Conservation (phyloP, 495 filamentous ascomycete genomes). For the Aspergillus steynii region DNA sequence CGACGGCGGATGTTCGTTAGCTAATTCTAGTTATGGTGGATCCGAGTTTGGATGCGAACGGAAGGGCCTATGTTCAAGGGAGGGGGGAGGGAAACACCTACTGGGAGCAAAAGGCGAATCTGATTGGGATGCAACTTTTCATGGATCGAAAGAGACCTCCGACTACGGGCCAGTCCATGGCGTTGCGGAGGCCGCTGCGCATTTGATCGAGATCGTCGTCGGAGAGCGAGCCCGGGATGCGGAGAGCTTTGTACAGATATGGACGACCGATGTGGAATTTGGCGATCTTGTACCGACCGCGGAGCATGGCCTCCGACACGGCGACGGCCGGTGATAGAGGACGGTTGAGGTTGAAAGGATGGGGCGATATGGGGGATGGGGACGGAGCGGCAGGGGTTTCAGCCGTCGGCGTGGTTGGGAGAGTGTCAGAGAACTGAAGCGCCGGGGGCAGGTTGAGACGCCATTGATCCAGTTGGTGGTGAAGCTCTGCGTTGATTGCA, state of each 20-base stretch:
- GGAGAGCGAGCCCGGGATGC: constrained; percentile 37
- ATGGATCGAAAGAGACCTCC: constrained; percentile 46
- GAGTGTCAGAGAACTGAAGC: constrained; percentile 40
- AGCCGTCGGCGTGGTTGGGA: constrained; percentile 18
- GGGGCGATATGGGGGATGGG: constrained; percentile 25
- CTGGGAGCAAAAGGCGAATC: constrained; percentile 52
- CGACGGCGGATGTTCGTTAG: background rate
- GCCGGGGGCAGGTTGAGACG: constrained; percentile 44
- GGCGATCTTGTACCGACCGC: constrained; percentile 45
- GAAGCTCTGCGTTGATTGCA: constrained; percentile 45
- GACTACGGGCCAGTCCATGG: constrained; percentile 48
- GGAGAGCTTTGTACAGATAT: constrained; percentile 50
- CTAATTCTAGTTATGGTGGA: constrained; percentile 1
- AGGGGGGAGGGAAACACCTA: constrained; percentile 19
- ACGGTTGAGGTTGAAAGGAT: constrained; percentile 21
- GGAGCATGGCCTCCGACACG: constrained; percentile 49
- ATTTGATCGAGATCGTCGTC: constrained; percentile 50
- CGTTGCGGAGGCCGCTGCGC: constrained; percentile 41
- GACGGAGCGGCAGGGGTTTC: constrained; percentile 26
- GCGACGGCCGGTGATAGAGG: constrained; percentile 41
- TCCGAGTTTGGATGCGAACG: background rate
- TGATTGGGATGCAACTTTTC: constrained; percentile 50
- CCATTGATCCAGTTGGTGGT: constrained; percentile 51
- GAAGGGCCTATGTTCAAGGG: background rate
- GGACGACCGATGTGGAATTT: constrained; percentile 52